Conservation (phyloP, 2,329 filamentous ascomycete species). For the Purpureocillium takamizusanense region DNA sequence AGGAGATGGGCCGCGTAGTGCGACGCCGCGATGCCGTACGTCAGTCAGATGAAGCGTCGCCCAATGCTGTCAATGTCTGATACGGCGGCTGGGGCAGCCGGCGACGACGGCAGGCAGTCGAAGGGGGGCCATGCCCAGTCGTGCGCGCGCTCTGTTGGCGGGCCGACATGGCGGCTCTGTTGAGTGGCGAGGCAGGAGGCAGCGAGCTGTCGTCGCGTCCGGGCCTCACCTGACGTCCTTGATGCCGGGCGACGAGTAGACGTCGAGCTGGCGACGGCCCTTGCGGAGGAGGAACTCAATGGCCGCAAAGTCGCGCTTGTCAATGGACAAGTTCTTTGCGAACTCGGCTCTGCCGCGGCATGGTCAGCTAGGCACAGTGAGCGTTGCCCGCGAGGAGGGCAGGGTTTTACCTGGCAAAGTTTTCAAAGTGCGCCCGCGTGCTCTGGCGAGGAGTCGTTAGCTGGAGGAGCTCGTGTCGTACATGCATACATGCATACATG, state of each 20-base stretch:
- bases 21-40: conserved; percentile 2
- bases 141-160: too few relatives aligned
- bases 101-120: too few relatives aligned
- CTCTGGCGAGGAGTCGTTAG: conserved; percentile 28
- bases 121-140: too few relatives aligned
- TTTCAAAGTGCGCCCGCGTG: conserved; percentile 51
- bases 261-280: conserved; percentile 71
- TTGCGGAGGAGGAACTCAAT: conserved; percentile 81
- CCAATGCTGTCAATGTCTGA: too few relatives aligned
- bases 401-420: conserved; percentile 49
- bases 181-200: neutral
- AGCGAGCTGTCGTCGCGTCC: too few relatives aligned
- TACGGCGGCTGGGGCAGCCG: too few relatives aligned
- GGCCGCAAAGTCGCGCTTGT: conserved; percentile 77
- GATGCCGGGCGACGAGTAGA: conserved; percentile 71
- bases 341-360: conserved; percentile 51
- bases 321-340: conserved; percentile 54
- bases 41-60: too few relatives aligned
- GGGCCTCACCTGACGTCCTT: conserved; percentile 53
- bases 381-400: neutral
- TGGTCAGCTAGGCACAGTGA: neutral
- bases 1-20: neutral
- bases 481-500: too few relatives aligned
- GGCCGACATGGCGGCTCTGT: too few relatives aligned
- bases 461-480: too few relatives aligned